Evolutionary conservation across 78 protist genomes (phyloP).

Genomic region (Paulinella micropora): DNA sequence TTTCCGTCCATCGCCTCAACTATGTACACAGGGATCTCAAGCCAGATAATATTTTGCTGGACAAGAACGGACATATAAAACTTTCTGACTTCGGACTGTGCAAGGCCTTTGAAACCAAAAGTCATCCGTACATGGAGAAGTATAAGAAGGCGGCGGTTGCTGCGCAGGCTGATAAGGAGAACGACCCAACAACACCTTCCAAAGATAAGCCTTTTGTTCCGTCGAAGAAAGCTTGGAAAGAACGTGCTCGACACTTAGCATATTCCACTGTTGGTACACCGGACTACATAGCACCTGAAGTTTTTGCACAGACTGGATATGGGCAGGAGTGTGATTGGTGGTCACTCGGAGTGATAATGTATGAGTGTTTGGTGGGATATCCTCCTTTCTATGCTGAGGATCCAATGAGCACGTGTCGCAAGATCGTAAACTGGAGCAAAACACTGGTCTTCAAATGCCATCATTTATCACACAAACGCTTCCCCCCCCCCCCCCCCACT

Average conservation of each 20-base stretch:
- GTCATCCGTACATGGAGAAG: background rate
- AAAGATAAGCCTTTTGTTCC: too few species aligned
- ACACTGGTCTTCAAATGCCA: background rate
- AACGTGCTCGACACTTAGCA: background rate
- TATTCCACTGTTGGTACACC: constrained; percentile 17
- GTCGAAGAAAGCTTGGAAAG: background rate
- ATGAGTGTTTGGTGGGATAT: constrained; percentile 59
- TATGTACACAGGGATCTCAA: constrained; percentile 29
- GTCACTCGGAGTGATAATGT: constrained; percentile 63
- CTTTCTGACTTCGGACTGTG: constrained; percentile 71
- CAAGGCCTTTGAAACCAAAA: constrained; percentile 24
- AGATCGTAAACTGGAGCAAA: constrained; percentile 31
- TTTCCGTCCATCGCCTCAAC: background rate
- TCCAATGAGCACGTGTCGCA: constrained; percentile 35
- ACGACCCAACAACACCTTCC: too few species aligned
- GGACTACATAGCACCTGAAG: constrained; percentile 71
- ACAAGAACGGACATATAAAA: constrained; percentile 16
- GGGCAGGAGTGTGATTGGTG: constrained; percentile 50
- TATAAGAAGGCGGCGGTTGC: background rate
- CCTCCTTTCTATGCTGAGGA: constrained; percentile 55
- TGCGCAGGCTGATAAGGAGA: background rate
- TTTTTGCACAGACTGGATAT: constrained; percentile 36
- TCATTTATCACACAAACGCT: too few species aligned
- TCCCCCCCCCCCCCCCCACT: too few species aligned
- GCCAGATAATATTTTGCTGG: background rate